Base-by-base conservation (phyloP, 1,139 yeast species). In the Taphrina populina region DNA sequence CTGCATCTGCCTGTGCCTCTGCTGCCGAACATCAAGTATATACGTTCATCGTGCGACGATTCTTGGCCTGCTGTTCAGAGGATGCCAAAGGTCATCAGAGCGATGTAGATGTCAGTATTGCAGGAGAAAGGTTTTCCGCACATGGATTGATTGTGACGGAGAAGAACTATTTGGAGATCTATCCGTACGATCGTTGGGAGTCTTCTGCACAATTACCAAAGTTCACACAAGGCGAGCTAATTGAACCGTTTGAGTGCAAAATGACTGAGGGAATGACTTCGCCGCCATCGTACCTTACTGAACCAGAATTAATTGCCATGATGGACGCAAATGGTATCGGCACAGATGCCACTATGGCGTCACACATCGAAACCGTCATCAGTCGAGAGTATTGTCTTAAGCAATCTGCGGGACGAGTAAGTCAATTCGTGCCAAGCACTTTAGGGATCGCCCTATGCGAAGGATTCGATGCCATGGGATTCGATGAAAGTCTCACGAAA, bases 301-400 rank as follows among this genome's bases (percentile, higher is more conserved):
- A 94, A 69, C 77, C 96, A 0, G 98, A 92, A 65, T 74, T 94
- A 33, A 88, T 94, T 71, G 84, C 88, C 8, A 71, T 92, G 52
- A 94, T 94, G 99, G 98, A 94, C 71, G 87, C 81, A 4, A 94
- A 94, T 70, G 97, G 97, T 0, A 94, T 94, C 47, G 99, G 99
- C 0, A 94, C 99, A 0, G 99, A 94, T 72, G 98, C 99, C 1
- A 94, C 99, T 0, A 94, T 94, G 71, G 98, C 98, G 0, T 98
- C 92, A 41, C 99, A 94, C 69, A 92, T 94, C 34, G 90, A 85
- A 59, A 90, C 86, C 65, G 82, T 94, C 44, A 71, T 78, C 23
- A 68, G 69, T 8, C 71, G 98, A 56, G 80, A 81, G 29, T 94
- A 90, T 65, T 80, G 86, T 2, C 71, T 71, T 13, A 82, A 83